Percentiles rank a stretch among this genome's conserved stretches.
phyloP scores from a whole-genome alignment of 2,329 filamentous ascomycete genomes.

The Neonectria coccinea region DNA sequence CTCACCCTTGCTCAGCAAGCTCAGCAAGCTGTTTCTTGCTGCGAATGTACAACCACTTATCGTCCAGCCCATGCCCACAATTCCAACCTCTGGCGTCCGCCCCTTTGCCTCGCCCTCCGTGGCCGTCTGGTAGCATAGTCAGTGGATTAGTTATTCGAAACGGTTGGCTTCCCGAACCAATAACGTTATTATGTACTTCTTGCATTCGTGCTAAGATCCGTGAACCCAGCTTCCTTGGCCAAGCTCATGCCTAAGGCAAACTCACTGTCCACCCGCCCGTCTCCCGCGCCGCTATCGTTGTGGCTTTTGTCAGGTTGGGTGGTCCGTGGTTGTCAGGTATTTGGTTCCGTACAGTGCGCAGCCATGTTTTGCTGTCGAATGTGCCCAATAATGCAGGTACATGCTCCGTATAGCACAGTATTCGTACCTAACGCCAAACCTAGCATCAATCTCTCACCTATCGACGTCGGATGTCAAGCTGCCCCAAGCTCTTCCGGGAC shows the following conservation, averaged over 20 bases:
- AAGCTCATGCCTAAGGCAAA: slow-evolving; percentile 17
- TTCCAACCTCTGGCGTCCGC: slow-evolving; percentile 16
- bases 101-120: slow-evolving; percentile 14
- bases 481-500: slow-evolving; percentile 23
- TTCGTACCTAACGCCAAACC: slow-evolving; percentile 1
- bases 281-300: slow-evolving; percentile 1
- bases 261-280: slow-evolving; percentile 14
- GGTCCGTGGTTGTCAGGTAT: not conserved
- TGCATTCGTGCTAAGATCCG: not conserved
- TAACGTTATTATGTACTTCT: not conserved
- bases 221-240: slow-evolving; percentile 10
- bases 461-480: slow-evolving; percentile 12
- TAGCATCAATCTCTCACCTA: not conserved
- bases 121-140: slow-evolving; percentile 5
- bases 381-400: not conserved
- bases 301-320: not conserved
- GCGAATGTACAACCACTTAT: not conserved
- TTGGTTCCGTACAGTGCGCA: slow-evolving; percentile 2
- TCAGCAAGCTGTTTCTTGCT: slow-evolving; percentile 4
- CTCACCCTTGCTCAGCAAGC: slow-evolving; percentile 17
- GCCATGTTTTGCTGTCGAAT: not conserved
- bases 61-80: slow-evolving; percentile 18
- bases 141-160: too few relatives aligned
- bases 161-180: not conserved
- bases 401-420: not conserved